phyloP scores from a whole-genome alignment of 371 early-diverging fungal genomes.

The Enterospora canceri region DNA sequence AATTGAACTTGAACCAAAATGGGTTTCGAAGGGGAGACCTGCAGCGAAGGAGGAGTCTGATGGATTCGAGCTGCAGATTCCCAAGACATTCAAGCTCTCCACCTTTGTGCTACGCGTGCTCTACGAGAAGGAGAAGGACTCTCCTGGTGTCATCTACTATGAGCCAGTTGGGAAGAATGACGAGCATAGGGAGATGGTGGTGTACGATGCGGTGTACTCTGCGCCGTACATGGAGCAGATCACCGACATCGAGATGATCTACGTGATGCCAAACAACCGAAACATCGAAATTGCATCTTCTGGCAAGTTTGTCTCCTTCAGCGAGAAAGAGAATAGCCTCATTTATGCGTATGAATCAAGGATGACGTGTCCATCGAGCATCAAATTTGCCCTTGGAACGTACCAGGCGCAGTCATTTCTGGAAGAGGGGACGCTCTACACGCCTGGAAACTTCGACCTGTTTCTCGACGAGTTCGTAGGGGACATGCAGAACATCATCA shows the following conservation, averaged over 20 bases:
- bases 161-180: conserved; percentile 21
- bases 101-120: conserved; percentile 27
- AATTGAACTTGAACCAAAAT: background rate
- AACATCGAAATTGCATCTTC: conserved; percentile 39
- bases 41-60: background rate
- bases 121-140: conserved; percentile 2
- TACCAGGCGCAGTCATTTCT: conserved; percentile 22
- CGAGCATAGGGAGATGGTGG: conserved; percentile 35
- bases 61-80: conserved; percentile 14
- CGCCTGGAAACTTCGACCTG: conserved; percentile 12
- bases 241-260: conserved; percentile 43
- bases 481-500: conserved; percentile 31
- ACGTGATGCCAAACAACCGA: conserved; percentile 40
- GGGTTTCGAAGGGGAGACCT: background rate
- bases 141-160: conserved; percentile 28
- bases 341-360: conserved; percentile 42
- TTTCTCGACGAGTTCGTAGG: conserved; percentile 15
- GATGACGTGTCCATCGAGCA: conserved; percentile 13
- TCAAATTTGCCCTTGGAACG: conserved; percentile 50
- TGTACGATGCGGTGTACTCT: conserved; percentile 1
- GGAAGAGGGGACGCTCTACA: conserved; percentile 21
- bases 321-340: conserved; percentile 41
- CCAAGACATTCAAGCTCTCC: background rate
- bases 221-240: conserved; percentile 19
- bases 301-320: conserved; percentile 40